Base-by-base conservation (phyloP, 148 eudicot genomes). In the Cornus florida region DNA sequence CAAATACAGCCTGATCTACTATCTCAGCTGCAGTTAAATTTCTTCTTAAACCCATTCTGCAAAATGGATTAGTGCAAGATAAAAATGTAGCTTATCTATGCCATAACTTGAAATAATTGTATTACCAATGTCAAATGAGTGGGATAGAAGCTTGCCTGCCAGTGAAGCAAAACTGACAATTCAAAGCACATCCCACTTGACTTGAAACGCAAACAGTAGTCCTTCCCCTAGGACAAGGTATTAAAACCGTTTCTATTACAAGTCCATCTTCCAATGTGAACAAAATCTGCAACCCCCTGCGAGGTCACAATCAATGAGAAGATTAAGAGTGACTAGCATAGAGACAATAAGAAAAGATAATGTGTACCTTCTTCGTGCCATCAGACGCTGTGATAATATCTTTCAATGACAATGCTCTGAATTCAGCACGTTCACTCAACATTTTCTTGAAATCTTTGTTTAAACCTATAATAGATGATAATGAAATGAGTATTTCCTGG, bases 171-270 rank as follows among this genome's bases (percentile, higher is more conserved):
- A 96, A 96, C 84, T 96, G 98, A 83, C 99, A 96, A 85, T 96
- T 96, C 99, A 96, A 92, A 53, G 92, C 99, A 83, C 99, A 96
- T 14, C 98, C 98, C 79, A 96, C 98, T 91, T 96, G 99, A 87
- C 97, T 96, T 20, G 99, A 95, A 82, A 96, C 97, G 85, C 99
- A 96, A 17, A 96, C 94, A 66, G 97, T 95, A 75, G 78, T 95
- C 75, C 99, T 86, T 22, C 94, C 99, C 72, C 92, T 80, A 43
- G 79, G 86, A 76, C 92, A 89, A 81, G 95, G 98, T 75, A 93
- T 96, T 41, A 96, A 86, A 66, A 96, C 97, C 16, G 99, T 96
- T 86, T 96, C 98, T 75, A 96, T 91, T 76, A 93, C 98, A 79
- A 88, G 84, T 69, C 95, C 98, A 86, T 93, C 99, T 77, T 91